Evolutionary conservation across 2,329 filamentous ascomycete genomes (phyloP).

Genomic region (Intubia oerlemansii): DNA sequence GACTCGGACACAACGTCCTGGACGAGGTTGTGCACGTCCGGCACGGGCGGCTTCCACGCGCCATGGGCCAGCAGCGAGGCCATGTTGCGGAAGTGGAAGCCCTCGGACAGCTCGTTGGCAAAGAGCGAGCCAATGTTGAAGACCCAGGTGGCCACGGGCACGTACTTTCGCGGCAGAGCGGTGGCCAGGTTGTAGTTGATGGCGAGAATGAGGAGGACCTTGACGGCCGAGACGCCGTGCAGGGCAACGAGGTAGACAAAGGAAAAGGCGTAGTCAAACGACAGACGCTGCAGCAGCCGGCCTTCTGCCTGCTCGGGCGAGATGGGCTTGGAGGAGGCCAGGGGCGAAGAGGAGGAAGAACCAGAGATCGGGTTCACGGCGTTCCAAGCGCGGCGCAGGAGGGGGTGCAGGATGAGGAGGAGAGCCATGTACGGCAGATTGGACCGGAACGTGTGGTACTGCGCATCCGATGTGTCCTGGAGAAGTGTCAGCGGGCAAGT

Average conservation of each 20-base stretch:
- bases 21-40: background rate
- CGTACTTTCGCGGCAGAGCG: constrained; percentile 41
- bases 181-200: constrained; percentile 67
- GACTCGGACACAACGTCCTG: constrained; percentile 10
- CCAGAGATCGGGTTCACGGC: constrained; percentile 20
- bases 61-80: constrained; percentile 23
- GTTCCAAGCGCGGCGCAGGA: constrained; percentile 56
- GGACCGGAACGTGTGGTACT: constrained; percentile 67
- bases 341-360: constrained; percentile 4
- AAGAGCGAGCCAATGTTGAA: constrained; percentile 81
- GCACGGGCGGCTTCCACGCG: constrained; percentile 2
- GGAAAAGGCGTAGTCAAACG: constrained; percentile 71
- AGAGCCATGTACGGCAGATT: constrained; percentile 67
- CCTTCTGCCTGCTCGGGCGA: constrained; percentile 25
- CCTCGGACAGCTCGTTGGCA: constrained; percentile 64
- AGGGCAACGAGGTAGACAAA: constrained; percentile 56
- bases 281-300: constrained; percentile 45
- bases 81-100: constrained; percentile 51
- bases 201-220: constrained; percentile 61
- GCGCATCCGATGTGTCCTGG: constrained; percentile 71
- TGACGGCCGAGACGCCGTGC: constrained; percentile 69
- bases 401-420: constrained; percentile 57
- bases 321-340: constrained; percentile 8
- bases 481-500: constrained; percentile 1
- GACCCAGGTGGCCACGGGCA: constrained; percentile 64